Conservation (phyloP, 306 rosid species). For the Malus sieversii region DNA sequence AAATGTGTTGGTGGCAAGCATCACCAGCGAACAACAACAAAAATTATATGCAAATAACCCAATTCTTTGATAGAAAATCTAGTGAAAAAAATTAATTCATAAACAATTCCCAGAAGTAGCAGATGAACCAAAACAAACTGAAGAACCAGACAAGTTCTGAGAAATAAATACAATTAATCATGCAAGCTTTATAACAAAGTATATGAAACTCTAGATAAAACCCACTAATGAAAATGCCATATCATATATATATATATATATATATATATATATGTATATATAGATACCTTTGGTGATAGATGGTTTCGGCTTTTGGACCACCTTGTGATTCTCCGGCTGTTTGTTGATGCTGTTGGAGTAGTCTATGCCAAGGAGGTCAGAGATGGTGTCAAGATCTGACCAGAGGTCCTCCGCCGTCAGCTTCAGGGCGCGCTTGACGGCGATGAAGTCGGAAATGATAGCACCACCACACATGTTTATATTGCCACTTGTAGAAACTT, state of each 20-base stretch:
- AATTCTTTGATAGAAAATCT: background rate
- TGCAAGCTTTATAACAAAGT: background rate
- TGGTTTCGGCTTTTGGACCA: background rate
- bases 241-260: background rate
- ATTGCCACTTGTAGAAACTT: background rate
- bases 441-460: constrained; percentile 62
- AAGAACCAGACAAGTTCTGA: background rate
- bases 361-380: constrained; percentile 55
- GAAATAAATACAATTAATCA: background rate
- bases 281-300: constrained; percentile 9
- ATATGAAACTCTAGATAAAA: background rate
- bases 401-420: constrained; percentile 36
- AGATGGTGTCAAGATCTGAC: constrained; percentile 53
- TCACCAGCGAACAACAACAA: background rate
- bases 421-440: constrained; percentile 43
- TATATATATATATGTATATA: background rate
- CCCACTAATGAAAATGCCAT: background rate
- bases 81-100: background rate
- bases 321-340: background rate
- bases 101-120: background rate
- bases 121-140: background rate
- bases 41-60: background rate
- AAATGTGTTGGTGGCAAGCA: background rate
- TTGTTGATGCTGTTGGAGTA: background rate
- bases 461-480: constrained; percentile 87